Conservation (phyloP, 352 stramenopile species). For the Elongisporangium senticosum region DNA sequence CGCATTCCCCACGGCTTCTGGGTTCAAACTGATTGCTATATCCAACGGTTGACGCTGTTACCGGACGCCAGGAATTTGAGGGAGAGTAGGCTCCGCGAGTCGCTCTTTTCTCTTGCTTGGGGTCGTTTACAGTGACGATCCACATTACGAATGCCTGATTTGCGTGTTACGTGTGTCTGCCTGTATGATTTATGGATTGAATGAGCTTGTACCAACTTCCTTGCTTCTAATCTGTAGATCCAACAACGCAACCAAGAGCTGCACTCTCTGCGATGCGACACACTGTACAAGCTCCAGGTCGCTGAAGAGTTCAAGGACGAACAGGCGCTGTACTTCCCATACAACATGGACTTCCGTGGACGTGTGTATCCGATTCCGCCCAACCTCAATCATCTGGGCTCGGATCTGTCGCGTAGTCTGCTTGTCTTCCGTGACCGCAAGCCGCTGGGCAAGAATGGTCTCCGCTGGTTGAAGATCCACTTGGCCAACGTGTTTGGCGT, state of each 20-base stretch:
- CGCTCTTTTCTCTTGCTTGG: neutral
- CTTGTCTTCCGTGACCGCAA: slow-evolving; percentile 95
- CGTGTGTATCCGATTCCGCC: slow-evolving; percentile 98
- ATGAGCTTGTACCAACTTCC: slow-evolving; percentile 1
- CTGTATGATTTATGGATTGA: slow-evolving; percentile 7
- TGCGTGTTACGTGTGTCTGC: slow-evolving; percentile 5
- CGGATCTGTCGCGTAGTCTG: slow-evolving; percentile 96
- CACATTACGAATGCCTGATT: slow-evolving; percentile 4
- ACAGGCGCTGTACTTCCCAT: slow-evolving; percentile 97
- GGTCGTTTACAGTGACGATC: neutral
- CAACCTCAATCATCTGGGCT: slow-evolving; percentile 98
- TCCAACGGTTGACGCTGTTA: slow-evolving; percentile 31
- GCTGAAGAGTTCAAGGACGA: slow-evolving; percentile 96
- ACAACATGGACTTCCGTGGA: slow-evolving; percentile 99
- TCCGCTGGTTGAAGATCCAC: slow-evolving; percentile 99
- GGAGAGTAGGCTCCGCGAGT: neutral
- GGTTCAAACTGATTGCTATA: slow-evolving; percentile 87
- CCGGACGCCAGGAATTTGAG: neutral
- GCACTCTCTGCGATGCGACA: slow-evolving; percentile 94
- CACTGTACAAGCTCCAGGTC: slow-evolving; percentile 94
- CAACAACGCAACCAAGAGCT: slow-evolving; percentile 85
- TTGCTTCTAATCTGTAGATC: slow-evolving; percentile 30
- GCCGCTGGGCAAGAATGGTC: slow-evolving; percentile 89
- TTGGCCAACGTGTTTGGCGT: slow-evolving; percentile 87
- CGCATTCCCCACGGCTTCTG: slow-evolving; percentile 40